Conservation (phyloP, 805 yeast genomes). For the Hanseniaspora singularis region DNA sequence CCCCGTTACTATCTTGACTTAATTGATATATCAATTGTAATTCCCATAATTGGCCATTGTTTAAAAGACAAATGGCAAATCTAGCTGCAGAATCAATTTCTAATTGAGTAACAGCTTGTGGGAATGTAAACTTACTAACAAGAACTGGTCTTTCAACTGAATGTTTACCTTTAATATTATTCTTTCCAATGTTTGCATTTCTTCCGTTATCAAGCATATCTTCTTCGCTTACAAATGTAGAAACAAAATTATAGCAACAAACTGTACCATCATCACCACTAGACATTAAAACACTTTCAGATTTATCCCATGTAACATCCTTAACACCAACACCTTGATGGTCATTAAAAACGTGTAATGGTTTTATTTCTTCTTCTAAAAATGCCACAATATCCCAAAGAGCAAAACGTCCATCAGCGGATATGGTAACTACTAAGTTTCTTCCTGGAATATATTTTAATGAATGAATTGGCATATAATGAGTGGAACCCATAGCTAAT, state of each 20-base stretch:
- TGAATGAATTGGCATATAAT: conserved; percentile 62
- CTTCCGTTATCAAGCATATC: background rate
- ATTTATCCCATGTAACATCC: conserved; percentile 6
- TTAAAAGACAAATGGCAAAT: conserved; percentile 9
- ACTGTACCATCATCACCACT: conserved; percentile 13
- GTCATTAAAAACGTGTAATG: conserved; percentile 48
- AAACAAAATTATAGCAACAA: conserved; percentile 13
- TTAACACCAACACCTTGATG: conserved; percentile 31
- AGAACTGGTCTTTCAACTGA: background rate
- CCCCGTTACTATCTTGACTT: background rate
- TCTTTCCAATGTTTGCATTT: background rate
- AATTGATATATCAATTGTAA: conserved; percentile 4
- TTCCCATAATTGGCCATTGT: conserved; percentile 13
- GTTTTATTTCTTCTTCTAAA: conserved; percentile 35
- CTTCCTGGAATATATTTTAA: conserved; percentile 52
- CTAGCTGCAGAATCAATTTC: conserved; percentile 12
- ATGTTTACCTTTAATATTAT: background rate
- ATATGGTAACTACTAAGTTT: conserved; percentile 58
- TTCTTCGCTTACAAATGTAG: background rate
- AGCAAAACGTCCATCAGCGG: conserved; percentile 66
- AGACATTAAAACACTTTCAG: conserved; percentile 2
- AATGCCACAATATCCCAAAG: conserved; percentile 64
- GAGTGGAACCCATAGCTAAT: conserved; percentile 41
- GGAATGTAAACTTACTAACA: conserved; percentile 13
- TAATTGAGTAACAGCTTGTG: conserved; percentile 8